Conservation (phyloP, 495 filamentous ascomycete species). For the Cladorrhinum samala region DNA sequence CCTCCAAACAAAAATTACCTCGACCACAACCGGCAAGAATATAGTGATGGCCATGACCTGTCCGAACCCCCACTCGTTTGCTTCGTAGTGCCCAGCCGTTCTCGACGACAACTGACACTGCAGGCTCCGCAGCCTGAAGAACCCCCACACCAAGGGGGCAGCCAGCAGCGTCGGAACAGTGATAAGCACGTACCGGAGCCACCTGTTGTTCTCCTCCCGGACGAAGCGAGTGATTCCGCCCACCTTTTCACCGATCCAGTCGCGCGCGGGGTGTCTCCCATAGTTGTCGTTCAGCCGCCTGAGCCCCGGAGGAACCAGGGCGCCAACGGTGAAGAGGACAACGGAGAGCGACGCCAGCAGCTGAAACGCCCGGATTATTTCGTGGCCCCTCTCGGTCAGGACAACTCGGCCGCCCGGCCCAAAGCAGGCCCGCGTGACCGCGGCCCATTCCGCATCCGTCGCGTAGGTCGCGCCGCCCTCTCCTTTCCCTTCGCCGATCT, state of each 20-base stretch:
- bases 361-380: background rate
- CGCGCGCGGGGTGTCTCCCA: background rate
- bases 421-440: slow-evolving; percentile 1
- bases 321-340: background rate
- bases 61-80: slow-evolving; percentile 32
- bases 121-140: slow-evolving; percentile 23
- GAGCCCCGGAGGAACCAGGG: background rate
- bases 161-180: slow-evolving; percentile 14
- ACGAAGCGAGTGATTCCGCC: background rate
- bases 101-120: slow-evolving; percentile 19
- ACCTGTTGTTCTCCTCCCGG: background rate
- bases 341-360: background rate
- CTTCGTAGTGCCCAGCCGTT: slow-evolving; percentile 16
- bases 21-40: slow-evolving; percentile 28
- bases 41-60: slow-evolving; percentile 31
- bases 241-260: background rate
- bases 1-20: slow-evolving; percentile 11
- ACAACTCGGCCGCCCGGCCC: background rate
- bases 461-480: background rate
- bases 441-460: background rate
- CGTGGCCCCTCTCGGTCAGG: background rate
- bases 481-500: slow-evolving; percentile 6
- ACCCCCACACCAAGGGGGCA: slow-evolving; percentile 25
- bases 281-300: background rate
- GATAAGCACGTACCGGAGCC: background rate